Conservation (phyloP, 345 rosid genomes). For the Anacardium occidentale region DNA sequence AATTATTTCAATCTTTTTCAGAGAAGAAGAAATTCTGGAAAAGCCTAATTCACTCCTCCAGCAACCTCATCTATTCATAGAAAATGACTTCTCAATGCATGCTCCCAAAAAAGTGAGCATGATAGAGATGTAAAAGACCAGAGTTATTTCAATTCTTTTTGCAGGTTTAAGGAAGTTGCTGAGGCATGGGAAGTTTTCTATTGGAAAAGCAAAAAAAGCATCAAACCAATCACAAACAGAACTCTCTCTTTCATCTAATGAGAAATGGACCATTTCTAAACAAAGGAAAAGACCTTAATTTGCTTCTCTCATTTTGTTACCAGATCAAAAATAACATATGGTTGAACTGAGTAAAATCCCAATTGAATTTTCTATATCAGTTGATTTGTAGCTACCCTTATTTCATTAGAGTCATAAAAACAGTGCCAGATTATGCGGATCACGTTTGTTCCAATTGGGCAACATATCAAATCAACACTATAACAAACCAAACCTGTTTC, state of each 20-base stretch:
- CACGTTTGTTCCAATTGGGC: conserved; percentile 26
- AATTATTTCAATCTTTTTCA: conserved; percentile 27
- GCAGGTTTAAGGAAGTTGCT: conserved; percentile 42
- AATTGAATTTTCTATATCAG: conserved; percentile 16
- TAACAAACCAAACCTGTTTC: conserved; percentile 21
- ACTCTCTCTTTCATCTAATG: conserved; percentile 25
- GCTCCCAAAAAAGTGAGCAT: conserved; percentile 43
- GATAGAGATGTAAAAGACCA: conserved; percentile 38
- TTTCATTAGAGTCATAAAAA: conserved; percentile 16
- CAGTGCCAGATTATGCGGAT: conserved; percentile 13
- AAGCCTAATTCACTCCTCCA: conserved; percentile 28
- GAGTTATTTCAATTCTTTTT: conserved; percentile 41
- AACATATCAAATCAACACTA: conserved; percentile 16
- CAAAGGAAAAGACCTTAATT: conserved; percentile 16
- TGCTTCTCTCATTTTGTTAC: conserved; percentile 17
- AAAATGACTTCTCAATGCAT: conserved; percentile 47
- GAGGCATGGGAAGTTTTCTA: conserved; percentile 22
- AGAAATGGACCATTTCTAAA: conserved; percentile 40
- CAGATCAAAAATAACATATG: conserved; percentile 16
- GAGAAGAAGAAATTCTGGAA: conserved; percentile 20
- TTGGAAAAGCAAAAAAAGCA: conserved; percentile 24
- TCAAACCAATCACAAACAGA: conserved; percentile 22
- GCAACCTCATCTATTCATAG: conserved; percentile 48
- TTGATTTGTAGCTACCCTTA: conserved; percentile 14
- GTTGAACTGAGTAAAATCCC: conserved; percentile 8